Conservation (phyloP, 225 moss, liverwort and hornwort species). For the Sphagnum contortum region DNA sequence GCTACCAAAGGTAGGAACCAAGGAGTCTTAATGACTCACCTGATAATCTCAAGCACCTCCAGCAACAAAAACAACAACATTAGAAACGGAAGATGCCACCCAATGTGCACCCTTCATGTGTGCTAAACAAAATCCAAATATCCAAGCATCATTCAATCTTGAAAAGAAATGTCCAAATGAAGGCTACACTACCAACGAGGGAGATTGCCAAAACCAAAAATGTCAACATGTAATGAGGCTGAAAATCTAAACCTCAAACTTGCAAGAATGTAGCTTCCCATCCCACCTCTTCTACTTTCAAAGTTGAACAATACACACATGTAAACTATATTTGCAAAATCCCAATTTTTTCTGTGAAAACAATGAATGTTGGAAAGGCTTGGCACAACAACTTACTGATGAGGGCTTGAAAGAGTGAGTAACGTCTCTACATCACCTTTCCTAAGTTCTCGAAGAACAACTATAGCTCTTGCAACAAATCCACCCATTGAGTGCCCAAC, state of each 20-base stretch:
- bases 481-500: constrained; percentile 99
- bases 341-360: not conserved
- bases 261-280: not conserved
- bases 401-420: constrained; percentile 90
- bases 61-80: constrained; percentile 88
- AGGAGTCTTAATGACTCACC: constrained; percentile 26
- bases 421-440: constrained; percentile 77
- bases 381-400: constrained; percentile 45
- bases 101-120: constrained; percentile 32
- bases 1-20: not conserved
- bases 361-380: not conserved
- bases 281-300: not conserved
- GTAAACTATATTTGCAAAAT: not conserved
- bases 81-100: constrained; percentile 59
- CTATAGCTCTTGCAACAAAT: constrained; percentile 94
- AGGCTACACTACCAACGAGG: constrained; percentile 89
- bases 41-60: constrained; percentile 94
- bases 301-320: too few relatives aligned
- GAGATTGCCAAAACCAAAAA: constrained; percentile 32
- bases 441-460: constrained; percentile 78
- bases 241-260: not conserved
- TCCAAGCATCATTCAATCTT: constrained; percentile 90
- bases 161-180: constrained; percentile 87
- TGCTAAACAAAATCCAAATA: constrained; percentile 54
- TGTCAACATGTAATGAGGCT: not conserved